Evolutionary conservation across 257 asterid species (phyloP).

Genomic region (Handroanthus guayacan): DNA sequence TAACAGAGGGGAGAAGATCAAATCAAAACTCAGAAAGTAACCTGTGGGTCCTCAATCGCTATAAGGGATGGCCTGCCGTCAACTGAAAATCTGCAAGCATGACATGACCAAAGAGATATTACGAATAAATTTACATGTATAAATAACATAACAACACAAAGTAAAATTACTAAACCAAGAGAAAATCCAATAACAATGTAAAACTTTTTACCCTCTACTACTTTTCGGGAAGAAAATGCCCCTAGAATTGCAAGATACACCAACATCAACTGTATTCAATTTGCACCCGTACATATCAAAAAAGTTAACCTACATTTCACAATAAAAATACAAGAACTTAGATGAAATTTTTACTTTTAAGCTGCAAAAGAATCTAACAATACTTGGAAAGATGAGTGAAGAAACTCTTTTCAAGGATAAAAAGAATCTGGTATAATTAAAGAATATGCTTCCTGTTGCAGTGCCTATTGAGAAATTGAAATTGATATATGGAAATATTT

Average conservation of each 20-base stretch:
- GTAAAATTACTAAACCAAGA: slow-evolving; percentile 3
- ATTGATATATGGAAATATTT: slow-evolving; percentile 6
- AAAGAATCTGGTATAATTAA: slow-evolving; percentile 4
- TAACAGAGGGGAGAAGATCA: slow-evolving; percentile 24
- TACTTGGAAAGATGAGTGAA: slow-evolving; percentile 7
- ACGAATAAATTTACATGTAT: neutral
- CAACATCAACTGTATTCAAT: slow-evolving; percentile 83
- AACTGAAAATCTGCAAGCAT: slow-evolving; percentile 62
- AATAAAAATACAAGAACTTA: slow-evolving; percentile 20
- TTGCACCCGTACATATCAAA: slow-evolving; percentile 93
- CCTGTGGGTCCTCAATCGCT: slow-evolving; percentile 98
- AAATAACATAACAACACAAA: slow-evolving; percentile 8
- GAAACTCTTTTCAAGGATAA: neutral
- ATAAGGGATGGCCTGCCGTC: slow-evolving; percentile 67
- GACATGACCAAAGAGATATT: neutral
- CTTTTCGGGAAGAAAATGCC: slow-evolving; percentile 78
- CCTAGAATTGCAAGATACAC: slow-evolving; percentile 79
- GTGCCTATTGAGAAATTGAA: neutral
- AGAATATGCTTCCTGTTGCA: neutral
- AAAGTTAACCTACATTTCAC: slow-evolving; percentile 72
- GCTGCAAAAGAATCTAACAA: slow-evolving; percentile 29
- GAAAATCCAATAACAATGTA: slow-evolving; percentile 19
- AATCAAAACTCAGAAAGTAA: slow-evolving; percentile 33
- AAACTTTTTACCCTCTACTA: slow-evolving; percentile 67
- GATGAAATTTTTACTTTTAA: neutral